Evolutionary conservation across 2,329 filamentous ascomycete species (phyloP), one percentile per base, ranked within the genome.

Genomic region (Colletotrichum magnum): DNA sequence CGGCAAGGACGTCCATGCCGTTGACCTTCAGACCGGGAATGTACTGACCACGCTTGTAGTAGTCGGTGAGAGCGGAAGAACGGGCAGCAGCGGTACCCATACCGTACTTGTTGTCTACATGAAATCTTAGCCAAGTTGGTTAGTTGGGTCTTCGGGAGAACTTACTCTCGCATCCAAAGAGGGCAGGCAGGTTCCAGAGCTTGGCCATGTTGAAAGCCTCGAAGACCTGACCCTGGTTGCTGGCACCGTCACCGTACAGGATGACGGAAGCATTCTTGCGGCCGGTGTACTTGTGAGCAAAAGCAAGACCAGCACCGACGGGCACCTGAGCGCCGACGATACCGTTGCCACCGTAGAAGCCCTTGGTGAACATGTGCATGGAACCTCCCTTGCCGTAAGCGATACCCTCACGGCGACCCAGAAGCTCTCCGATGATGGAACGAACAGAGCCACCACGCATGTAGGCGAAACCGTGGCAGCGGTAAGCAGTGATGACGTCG

Each of bases 171-270:
- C 96, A 99, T 76, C 94, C 95, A 80, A 99, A 99, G 75, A 99
- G 92, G 75, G 95, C 90, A 64, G 96, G 96, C 56, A 99, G 88
- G 77, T 96, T 95, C 96, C 96, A 99, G 75, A 99, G 91, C 90
- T 98, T 98, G 73, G 96, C 96, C 96, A 99, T 99, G 92, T 99
- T 99, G 90, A 97, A 99, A 72, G 96, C 95, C 89, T 99, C 96
- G 79, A 99, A 99, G 77, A 99, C 96, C 86, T 99, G 96, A 74
- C 96, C 96, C 88, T 99, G 96, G 89, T 99, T 99, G 88, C 92
- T 94, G 74, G 96, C 96, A 88, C 96, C 96, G 78, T 99, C 96
- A 87, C 96, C 96, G 84, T 99, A 99, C 69, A 99, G 89, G 73
- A 95, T 90, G 75, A 99, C 88, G 72, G 92, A 93, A 72, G 94